Evolutionary conservation across 305 asterid genomes (phyloP).

Genomic region (Fraxinus albicans): DNA sequence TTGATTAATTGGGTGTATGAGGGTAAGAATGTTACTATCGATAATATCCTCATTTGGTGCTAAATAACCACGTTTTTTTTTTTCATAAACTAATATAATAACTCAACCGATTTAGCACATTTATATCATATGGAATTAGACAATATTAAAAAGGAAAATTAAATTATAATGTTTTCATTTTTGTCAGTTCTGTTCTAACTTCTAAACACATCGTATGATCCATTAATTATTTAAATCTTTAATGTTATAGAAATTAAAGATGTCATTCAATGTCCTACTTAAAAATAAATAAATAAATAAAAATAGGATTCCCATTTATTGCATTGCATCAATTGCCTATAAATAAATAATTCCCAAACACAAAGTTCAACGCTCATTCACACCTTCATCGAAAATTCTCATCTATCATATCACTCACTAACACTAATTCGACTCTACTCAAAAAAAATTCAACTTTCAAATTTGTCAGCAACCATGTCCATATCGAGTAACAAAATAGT

Average conservation of each 20-base stretch:
- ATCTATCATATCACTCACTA: background rate
- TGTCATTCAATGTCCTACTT: background rate
- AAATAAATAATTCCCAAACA: background rate
- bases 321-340: background rate
- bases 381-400: background rate
- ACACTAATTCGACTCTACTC: background rate
- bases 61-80: background rate
- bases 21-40: background rate
- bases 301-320: conserved; percentile 10
- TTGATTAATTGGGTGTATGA: background rate
- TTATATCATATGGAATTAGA: background rate
- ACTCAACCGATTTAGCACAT: no score
- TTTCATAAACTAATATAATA: no score
- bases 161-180: background rate
- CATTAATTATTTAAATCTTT: background rate
- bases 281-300: background rate
- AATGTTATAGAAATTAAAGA: background rate
- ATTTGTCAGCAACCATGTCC: background rate
- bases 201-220: background rate
- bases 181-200: background rate
- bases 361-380: background rate
- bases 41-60: background rate
- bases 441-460: background rate
- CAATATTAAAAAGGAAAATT: background rate
- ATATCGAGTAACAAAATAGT: background rate